Conservation (phyloP, 2,329 filamentous ascomycete species). For the Cadophora malorum region DNA sequence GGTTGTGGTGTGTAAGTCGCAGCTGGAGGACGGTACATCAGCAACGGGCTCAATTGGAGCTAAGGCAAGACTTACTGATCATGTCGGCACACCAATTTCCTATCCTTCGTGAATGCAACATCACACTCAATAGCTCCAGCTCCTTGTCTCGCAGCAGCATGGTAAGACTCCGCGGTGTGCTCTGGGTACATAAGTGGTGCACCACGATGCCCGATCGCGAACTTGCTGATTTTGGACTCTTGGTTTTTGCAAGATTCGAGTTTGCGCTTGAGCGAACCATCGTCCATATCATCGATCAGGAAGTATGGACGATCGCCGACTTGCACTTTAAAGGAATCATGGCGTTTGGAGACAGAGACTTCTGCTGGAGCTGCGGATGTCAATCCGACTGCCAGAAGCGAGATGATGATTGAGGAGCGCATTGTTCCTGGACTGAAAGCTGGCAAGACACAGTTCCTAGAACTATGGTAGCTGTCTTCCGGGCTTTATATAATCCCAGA, state of each 20-base stretch:
- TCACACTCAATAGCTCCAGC: conserved; percentile 14
- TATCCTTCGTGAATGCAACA: conserved; percentile 19
- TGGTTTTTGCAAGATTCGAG: conserved; percentile 20
- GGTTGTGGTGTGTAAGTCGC: conserved; percentile 18
- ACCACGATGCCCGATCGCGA: conserved; percentile 18
- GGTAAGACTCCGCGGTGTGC: conserved; percentile 11
- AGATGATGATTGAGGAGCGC: conserved; percentile 11
- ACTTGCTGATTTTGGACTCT: conserved; percentile 15
- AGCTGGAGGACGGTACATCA: not conserved
- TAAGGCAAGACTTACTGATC: conserved; percentile 1
- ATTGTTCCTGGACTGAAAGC: conserved; percentile 1
- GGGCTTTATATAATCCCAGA: not conserved
- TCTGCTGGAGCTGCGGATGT: conserved; percentile 14
- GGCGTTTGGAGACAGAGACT: not conserved
- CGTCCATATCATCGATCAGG: conserved; percentile 15
- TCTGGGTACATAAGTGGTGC: conserved; percentile 17
- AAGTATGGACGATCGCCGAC: conserved; percentile 15
- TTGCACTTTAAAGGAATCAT: conserved; percentile 13
- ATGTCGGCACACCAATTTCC: conserved; percentile 17
- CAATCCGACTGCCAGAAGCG: conserved; percentile 2
- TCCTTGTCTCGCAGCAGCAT: conserved; percentile 18
- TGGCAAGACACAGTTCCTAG: not conserved
- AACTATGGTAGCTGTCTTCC: not conserved
- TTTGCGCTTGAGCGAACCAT: conserved; percentile 18
- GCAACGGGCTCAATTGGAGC: not conserved